Evolutionary conservation across 2,329 filamentous ascomycete species (phyloP), one percentile per base, ranked within the genome.

Genomic region (Aureobasidium melanogenum): DNA sequence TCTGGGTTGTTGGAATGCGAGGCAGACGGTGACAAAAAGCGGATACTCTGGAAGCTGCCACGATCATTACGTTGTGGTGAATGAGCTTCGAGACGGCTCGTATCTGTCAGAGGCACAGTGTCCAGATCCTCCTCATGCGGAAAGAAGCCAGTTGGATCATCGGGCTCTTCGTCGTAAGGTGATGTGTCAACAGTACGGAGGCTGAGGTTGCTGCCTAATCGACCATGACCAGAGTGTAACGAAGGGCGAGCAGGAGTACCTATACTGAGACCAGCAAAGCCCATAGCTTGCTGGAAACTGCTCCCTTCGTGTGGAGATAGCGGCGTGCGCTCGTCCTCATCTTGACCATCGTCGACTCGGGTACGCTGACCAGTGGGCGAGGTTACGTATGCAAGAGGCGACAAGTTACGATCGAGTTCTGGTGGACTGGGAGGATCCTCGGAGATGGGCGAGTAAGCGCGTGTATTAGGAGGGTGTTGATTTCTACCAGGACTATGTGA

Each of bases 91-190:
- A 61, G 41, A 8, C 82, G 78, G 62, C 74, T 77, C 60, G 74
- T 70, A 66, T 84, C 80, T 1, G 84, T 88, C 70, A 86, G 72
- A 15, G 79, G 82, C 70, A 84, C 73, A 69, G 83, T 80, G 77
- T 87, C 75, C 71, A 84, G 78, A 64, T 83, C 79, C 44, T 77
- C 73, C 8, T 63, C 66, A 2, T 71, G 77, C 5, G 83, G 79
- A 63, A 82, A 82, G 68, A 83, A 85, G 61, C 80, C 68, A n/a
- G 79, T 77, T 38, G 77, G 76, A 60, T 77, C 78, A 61, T 82
- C 68, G 65, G 84, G 84, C 64, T 83, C 78, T 64, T 83, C 78
- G 52, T 69, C 66, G 79, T 71, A 39, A 3, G 59, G 51, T 6
- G 48, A 51, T 28, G 64, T 67, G 30, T 69, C 68, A 55, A 63